phyloP scores from a whole-genome alignment of 176 grass and related monocot genomes.

The Juncus effusus region DNA sequence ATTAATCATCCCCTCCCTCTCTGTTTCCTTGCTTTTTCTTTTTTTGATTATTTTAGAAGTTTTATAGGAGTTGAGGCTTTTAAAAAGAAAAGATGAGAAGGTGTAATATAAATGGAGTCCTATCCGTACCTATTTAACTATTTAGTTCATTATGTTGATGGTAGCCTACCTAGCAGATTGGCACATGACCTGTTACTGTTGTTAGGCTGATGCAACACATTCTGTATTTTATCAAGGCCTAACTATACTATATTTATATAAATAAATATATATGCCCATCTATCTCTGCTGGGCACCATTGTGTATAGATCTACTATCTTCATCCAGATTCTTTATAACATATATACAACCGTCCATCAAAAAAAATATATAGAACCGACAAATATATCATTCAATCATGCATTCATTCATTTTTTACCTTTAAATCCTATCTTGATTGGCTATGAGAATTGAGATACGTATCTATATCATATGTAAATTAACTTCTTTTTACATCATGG shows the following conservation, averaged over 20 bases:
- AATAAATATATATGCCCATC: background rate
- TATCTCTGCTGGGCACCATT: too few species aligned
- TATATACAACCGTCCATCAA: background rate
- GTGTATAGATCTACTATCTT: background rate
- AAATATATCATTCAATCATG: background rate
- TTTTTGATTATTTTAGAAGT: too few species aligned
- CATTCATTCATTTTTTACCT: too few species aligned
- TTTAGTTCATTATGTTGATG: slow-evolving; percentile 7
- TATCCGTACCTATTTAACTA: background rate
- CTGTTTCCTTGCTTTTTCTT: too few species aligned
- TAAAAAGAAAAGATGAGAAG: too few species aligned
- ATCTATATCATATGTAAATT: too few species aligned
- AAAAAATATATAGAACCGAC: slow-evolving; percentile 7
- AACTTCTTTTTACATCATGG: too few species aligned
- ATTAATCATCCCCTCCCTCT: too few species aligned
- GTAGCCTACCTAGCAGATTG: slow-evolving; percentile 1
- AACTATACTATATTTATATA: slow-evolving; percentile 6
- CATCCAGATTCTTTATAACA: background rate
- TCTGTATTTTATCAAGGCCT: background rate
- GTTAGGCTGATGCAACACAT: background rate
- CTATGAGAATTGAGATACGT: too few species aligned
- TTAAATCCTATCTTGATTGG: too few species aligned
- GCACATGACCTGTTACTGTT: slow-evolving; percentile 24
- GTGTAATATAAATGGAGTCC: too few species aligned
- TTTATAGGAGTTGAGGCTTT: too few species aligned